Evolutionary conservation across 805 yeast species (phyloP).

Genomic region (Ogataea nonfermentans): DNA sequence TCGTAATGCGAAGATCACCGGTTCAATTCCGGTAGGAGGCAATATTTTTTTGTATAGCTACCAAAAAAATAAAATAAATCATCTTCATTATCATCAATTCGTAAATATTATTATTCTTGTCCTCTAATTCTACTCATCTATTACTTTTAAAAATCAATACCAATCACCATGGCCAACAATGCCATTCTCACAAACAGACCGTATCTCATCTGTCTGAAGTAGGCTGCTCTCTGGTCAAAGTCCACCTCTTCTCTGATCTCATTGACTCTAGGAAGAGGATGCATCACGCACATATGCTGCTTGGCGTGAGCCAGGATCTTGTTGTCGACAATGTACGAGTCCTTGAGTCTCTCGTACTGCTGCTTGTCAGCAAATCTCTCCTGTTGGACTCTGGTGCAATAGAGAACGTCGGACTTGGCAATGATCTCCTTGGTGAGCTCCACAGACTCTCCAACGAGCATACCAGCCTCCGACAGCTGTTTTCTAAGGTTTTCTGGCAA

Average conservation of each 20-base stretch:
- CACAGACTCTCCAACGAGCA: constrained; percentile 72
- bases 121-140: constrained; percentile 4
- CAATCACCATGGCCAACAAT: constrained; percentile 94
- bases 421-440: constrained; percentile 81
- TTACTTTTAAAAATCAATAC: constrained; percentile 66
- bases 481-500: constrained; percentile 74
- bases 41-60: constrained; percentile 14
- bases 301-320: constrained; percentile 87
- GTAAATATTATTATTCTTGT: constrained; percentile 1
- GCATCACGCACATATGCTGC: constrained; percentile 98
- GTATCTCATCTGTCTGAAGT: constrained; percentile 99
- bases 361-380: constrained; percentile 81
- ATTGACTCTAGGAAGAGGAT: constrained; percentile 95
- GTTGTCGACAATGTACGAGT: constrained; percentile 90
- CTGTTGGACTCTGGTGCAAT: constrained; percentile 97
- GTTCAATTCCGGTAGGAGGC: constrained; percentile 45
- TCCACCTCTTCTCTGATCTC: constrained; percentile 98
- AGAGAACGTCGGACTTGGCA: constrained; percentile 88
- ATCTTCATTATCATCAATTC: background rate
- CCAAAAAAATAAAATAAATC: constrained; percentile 2
- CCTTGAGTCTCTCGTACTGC: constrained; percentile 86
- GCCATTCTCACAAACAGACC: constrained; percentile 99
- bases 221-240: constrained; percentile 98
- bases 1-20: constrained; percentile 46
- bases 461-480: constrained; percentile 61